Evolutionary conservation across 139 green algal genomes (phyloP), one percentile per base, ranked within the genome.

Genomic region (Eudorina sp.): DNA sequence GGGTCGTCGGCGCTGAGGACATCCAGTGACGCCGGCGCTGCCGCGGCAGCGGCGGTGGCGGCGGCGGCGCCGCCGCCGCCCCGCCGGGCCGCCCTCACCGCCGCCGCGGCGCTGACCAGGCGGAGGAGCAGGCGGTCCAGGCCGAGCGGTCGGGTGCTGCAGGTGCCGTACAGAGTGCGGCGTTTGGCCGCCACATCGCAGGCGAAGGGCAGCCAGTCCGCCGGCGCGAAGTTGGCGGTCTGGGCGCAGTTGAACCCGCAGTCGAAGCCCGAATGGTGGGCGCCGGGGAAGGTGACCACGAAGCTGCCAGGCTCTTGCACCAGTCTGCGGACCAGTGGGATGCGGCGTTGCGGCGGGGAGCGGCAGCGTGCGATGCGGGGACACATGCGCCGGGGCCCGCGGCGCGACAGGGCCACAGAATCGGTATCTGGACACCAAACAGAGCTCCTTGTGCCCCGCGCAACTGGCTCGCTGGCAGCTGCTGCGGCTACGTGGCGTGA

Each of bases 161-260:
- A 76, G 14, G 92, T 45, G 78, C 93, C 94, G 55, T 79, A 60
- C n/a, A 94, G 91, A 21, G 18, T 76, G 68, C 94, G 86, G 92
- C 98, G 98, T 60, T 95, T 95, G 31, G 88, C 53, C 0, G 92
- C 53, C 4, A 94, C 90, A 66, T 95, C 93, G 48, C 87, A 91
- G 79, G 95, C 96, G 76, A 92, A 92, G 4, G 95, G 95, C 55
- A 99, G 89, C 98, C 98, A 99, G 88, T 98, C 94, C 0, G 93
- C 83, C 2, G 97, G 94, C 9, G 94, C 97, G 89, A 99, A 98
- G 89, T 99, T 98, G 41, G 99, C 96, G 2, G 96, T 96, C 92
- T 99, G 96, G 0, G 94, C 92, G 55, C 85, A 92, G 90, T 98
- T 98, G 90, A 97, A 97, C 31, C 97, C 97, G 51, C 88, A 93